Percentiles rank a stretch among this genome's conserved stretches.
These are phyloP conservation scores for Tetrahymena thermophila DNA, from an alignment of 73 alveolate genomes.

Conservation along the genomic window DNA sequence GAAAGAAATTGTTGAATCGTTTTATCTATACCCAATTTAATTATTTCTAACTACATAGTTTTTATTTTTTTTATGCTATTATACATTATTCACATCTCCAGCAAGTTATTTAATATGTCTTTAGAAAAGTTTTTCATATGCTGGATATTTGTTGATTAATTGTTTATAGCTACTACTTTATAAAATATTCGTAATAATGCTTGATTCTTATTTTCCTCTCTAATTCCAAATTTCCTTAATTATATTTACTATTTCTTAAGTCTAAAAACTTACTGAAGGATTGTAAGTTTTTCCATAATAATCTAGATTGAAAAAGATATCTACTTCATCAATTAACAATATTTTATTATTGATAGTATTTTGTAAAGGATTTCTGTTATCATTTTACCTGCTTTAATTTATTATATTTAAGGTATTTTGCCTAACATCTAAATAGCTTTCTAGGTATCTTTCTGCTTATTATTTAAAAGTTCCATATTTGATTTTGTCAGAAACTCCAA, in stretches of 20 bases:
- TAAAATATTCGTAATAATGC: neutral
- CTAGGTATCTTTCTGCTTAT: neutral
- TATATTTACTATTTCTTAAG: neutral
- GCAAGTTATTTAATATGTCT: neutral
- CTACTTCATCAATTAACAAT: neutral
- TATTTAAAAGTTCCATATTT: neutral
- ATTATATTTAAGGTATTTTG: neutral
- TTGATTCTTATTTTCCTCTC: neutral
- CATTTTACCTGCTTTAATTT: neutral
- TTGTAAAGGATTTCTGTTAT: neutral
- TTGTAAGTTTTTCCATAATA: neutral
- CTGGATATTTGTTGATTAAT: neutral
- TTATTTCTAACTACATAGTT: neutral
- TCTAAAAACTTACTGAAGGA: neutral
- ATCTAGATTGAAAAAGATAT: neutral
- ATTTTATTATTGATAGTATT: neutral
- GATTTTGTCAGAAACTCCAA: neutral
- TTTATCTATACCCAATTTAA: neutral
- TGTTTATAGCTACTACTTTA: neutral
- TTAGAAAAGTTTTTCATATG: neutral
- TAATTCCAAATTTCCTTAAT: neutral
- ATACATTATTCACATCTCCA: neutral
- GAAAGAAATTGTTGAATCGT: neutral
- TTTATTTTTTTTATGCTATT: neutral
- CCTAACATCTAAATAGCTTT: neutral